Evolutionary conservation across 2,329 filamentous ascomycete genomes (phyloP), one percentile per base, ranked within the genome.

Genomic region (Xylariales sp.): DNA sequence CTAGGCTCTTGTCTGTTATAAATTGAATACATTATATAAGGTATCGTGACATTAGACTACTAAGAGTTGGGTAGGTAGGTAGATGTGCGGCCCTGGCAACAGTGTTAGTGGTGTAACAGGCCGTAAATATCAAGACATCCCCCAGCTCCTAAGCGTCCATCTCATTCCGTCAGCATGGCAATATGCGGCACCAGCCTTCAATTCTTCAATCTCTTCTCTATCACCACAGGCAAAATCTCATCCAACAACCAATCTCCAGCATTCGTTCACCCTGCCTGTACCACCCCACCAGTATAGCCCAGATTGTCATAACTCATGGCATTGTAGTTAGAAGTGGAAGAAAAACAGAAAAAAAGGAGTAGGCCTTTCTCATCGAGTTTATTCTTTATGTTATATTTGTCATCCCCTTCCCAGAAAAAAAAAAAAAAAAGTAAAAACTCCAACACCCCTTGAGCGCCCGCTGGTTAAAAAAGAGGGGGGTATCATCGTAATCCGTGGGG

Each of bases 381-480:
- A 46, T 53, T 39, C 48, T 60, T 55, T 57, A 54, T 32, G 23
- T 61, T 57, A 7, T n/a, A 30, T 43, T 39, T 39, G 45, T 3
- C 54, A 32, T 45, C 14, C 9, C 39, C 39, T 41, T 41, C 39
- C 14, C 39, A 41, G 14, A 41, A 41, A 14, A 41, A 14, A 41
- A 41, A 14, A 41, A n/a, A 32, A 50, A 69, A 41, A 23, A 1
- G 23, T 14, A 32, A 50, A 69, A 52, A 59, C n/a, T n/a, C 36
- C 32, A 53, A 49, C 39, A 23, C 34, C 54, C 49, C 45, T 49
- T 60, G 59, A 45, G 50, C 68, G 62, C 65, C 65, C 52, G 66
- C 66, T 65, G 54, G 54, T 41, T 62, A 54, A 56, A 30, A 58
- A 48, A 32, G 64, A 59, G 55, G 49, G 66, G 68, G 69, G 69